These are phyloP conservation scores for Monsonia emarginata DNA, from an alignment of 441 rosid species.

Conservation along the genomic window DNA sequence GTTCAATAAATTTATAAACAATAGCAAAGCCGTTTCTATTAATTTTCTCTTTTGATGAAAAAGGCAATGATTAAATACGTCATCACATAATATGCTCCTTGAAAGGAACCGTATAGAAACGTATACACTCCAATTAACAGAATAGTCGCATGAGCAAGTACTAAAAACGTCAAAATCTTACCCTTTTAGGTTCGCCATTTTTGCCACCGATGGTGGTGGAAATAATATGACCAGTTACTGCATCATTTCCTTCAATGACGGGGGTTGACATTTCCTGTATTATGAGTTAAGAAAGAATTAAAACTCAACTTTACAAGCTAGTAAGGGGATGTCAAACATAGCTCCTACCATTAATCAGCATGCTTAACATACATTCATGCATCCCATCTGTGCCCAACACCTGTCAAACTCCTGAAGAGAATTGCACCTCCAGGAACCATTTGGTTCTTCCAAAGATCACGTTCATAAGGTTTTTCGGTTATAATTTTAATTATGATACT, in stretches of 20 bases:
- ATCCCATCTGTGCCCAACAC: neutral
- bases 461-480: neutral
- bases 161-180: constrained; percentile 8
- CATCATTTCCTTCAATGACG: constrained; percentile 41
- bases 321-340: neutral
- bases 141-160: neutral
- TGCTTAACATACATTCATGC: neutral
- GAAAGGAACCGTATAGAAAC: neutral
- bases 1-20: neutral
- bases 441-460: neutral
- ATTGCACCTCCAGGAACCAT: neutral
- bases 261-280: constrained; percentile 49
- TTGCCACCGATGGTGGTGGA: constrained; percentile 62
- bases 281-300: constrained; percentile 6
- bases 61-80: neutral
- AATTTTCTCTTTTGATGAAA: neutral
- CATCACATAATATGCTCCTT: neutral
- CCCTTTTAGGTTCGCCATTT: constrained; percentile 67
- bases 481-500: neutral
- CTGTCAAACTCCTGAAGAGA: neutral
- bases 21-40: neutral
- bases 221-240: constrained; percentile 56
- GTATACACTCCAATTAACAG: neutral
- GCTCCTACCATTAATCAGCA: neutral
- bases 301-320: neutral